Evolutionary conservation across 2,329 filamentous ascomycete genomes (phyloP), one percentile per base, ranked within the genome.

Genomic region (Hypoxylon sp.): DNA sequence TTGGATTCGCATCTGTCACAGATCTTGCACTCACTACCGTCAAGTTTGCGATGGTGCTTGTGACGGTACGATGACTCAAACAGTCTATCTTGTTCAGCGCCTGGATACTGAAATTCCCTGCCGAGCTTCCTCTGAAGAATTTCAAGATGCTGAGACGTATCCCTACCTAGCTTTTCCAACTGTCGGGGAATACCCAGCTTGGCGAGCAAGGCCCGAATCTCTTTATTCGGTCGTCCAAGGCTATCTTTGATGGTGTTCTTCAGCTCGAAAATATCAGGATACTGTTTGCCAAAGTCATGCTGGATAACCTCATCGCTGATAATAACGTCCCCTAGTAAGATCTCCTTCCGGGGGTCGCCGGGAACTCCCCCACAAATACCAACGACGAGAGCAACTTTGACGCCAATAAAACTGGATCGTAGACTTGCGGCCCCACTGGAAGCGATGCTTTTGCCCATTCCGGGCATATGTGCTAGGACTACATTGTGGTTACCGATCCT

Each of bases 401-500:
- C 33, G 3, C 20, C 33, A 25, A 25, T 25, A 27, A 55, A 55
- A 40, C 51, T 55, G 20, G 13, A 40, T 27, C 51, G 27, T 33
- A 46, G 42, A 48, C 33, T 46, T 6, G 40, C 40, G 11, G 54
- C 54, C 14, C n/a, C 17, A 31, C 25, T 31, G 6, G 54, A 33
- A 20, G 54, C 54, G 25, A 17, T 48, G 13, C 17, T 33, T 13
- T 33, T 46, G 14, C 54, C 54, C 37, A 57, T 57, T 5, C 54
- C 40, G 2, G 37, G 37, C 54, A 57, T 57, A 48, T 44, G 54
- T 5, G 54, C 40, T 2, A 57, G 25, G 37, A 57, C 54, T 6
- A 57, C 54, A 46, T 57, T 46, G 17, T 57, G 54, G 7, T 13
- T 57, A 13, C 54, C 54, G 30, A 57, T 57, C 13, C 22, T 22